These are phyloP conservation scores for Solanum bukasovii DNA, from an alignment of 257 asterid species.

Conservation along the genomic window DNA sequence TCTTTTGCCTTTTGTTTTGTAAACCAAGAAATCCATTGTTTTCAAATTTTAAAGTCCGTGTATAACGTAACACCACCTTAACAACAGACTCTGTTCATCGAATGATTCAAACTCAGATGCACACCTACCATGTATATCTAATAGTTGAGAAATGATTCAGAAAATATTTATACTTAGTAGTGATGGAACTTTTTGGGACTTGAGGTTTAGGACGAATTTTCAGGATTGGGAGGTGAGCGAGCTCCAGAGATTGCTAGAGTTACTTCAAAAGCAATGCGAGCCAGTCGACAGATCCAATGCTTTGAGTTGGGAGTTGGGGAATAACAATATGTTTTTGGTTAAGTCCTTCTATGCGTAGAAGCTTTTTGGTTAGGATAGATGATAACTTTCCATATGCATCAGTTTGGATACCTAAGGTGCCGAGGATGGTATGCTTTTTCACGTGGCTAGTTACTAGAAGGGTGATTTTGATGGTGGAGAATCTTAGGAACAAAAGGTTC, in stretches of 20 bases:
- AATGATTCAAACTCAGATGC: background rate
- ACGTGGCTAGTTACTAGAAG: background rate
- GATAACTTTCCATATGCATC: background rate
- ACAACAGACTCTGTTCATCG: background rate
- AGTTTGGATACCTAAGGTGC: background rate
- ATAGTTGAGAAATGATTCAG: background rate
- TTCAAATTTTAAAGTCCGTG: background rate
- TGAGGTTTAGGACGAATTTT: background rate
- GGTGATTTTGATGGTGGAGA: background rate
- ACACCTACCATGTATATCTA: background rate
- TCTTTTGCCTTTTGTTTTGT: background rate
- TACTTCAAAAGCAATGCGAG: background rate
- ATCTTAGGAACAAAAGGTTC: background rate
- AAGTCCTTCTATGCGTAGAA: background rate
- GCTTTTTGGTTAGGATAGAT: background rate
- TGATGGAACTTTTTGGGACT: background rate
- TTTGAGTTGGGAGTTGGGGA: background rate
- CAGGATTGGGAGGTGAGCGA: background rate
- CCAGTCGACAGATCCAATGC: background rate
- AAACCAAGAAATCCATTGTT: background rate
- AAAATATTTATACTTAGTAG: background rate
- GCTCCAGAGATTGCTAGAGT: background rate
- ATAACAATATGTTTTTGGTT: background rate
- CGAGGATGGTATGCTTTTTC: background rate
- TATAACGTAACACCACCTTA: background rate